Evolutionary conservation across 2,329 filamentous ascomycete genomes (phyloP).

Genomic region (Aureobasidium namibiae): DNA sequence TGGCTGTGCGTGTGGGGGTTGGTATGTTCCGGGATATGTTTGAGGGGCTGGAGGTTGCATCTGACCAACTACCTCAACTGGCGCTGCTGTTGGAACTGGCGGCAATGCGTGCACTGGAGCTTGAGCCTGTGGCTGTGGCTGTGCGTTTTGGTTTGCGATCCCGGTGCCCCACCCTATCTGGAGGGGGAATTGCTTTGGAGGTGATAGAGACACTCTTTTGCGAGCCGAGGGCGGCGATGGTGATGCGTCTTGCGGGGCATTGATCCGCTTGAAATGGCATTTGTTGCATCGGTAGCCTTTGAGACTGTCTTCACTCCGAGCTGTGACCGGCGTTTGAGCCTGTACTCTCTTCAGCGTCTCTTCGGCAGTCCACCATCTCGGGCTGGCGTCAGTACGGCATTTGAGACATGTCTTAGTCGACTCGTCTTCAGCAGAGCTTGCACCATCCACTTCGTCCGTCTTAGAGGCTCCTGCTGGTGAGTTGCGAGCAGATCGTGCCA

Average conservation of each 20-base stretch:
- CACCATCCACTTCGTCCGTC: slow-evolving; percentile 21
- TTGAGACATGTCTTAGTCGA: slow-evolving; percentile 33
- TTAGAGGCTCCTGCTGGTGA: slow-evolving; percentile 24
- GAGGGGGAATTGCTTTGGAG: slow-evolving; percentile 20
- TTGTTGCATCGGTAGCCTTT: slow-evolving; percentile 38
- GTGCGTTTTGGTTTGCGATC: slow-evolving; percentile 2
- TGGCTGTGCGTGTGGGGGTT: background rate
- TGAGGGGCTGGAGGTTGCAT: slow-evolving; percentile 15
- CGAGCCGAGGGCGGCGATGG: slow-evolving; percentile 6
- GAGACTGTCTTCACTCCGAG: slow-evolving; percentile 9
- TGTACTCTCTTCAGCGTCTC: slow-evolving; percentile 1
- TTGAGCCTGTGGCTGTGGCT: background rate
- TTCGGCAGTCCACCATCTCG: slow-evolving; percentile 42
- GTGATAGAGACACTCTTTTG: slow-evolving; percentile 18
- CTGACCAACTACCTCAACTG: slow-evolving; percentile 13
- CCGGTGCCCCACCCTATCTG: slow-evolving; percentile 16
- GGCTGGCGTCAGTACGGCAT: slow-evolving; percentile 58
- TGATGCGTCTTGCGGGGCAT: slow-evolving; percentile 27
- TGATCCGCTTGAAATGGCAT: slow-evolving; percentile 39
- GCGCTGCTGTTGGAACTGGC: slow-evolving; percentile 14
- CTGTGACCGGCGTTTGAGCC: background rate
- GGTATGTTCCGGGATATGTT: slow-evolving; percentile 17
- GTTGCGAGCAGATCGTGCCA: slow-evolving; percentile 25
- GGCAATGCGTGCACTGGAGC: background rate
- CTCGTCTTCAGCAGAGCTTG: slow-evolving; percentile 25